A percentile compares a stretch with the other conserved stretches of the same genome.
Conservation (phyloP, 225 moss, liverwort and hornwort genomes). For the Asterella californica region DNA sequence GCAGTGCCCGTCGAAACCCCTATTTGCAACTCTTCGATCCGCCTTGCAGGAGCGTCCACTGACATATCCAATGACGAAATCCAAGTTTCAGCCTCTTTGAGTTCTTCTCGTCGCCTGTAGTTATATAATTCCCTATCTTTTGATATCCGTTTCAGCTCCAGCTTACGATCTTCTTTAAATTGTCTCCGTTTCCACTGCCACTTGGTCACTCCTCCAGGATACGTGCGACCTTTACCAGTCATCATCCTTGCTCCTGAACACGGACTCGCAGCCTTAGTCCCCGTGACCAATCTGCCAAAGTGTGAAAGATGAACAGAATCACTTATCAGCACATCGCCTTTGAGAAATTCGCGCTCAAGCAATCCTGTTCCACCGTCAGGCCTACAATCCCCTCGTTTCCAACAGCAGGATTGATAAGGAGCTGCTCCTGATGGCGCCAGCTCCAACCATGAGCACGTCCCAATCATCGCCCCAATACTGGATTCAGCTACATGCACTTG, state of each 20-base stretch:
- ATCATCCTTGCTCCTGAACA: slow-evolving; percentile 17
- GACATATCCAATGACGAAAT: neutral
- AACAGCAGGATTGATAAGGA: neutral
- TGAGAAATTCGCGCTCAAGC: neutral
- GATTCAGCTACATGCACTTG: no score
- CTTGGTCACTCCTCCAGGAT: slow-evolving; percentile 42
- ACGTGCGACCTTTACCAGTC: slow-evolving; percentile 37
- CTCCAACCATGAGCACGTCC: neutral
- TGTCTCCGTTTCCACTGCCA: slow-evolving; percentile 46
- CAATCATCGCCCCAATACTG: neutral
- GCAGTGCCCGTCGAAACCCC: neutral
- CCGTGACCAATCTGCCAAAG: neutral
- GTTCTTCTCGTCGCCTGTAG: slow-evolving; percentile 32
- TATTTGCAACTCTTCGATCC: neutral
- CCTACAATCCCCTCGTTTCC: neutral
- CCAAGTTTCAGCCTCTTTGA: slow-evolving; percentile 6
- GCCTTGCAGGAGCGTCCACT: neutral
- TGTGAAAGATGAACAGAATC: neutral
- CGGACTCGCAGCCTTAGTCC: neutral
- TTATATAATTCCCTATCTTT: slow-evolving; percentile 30
- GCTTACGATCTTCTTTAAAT: slow-evolving; percentile 26
- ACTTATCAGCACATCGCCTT: neutral
- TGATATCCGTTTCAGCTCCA: slow-evolving; percentile 19
- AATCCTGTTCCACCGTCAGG: neutral
- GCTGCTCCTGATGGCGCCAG: neutral